A percentile compares a stretch with the other conserved stretches of the same genome.
These are phyloP conservation scores for Sordariomycetes sp. DNA, from an alignment of 2,329 filamentous ascomycete genomes.

Conservation along the genomic window DNA sequence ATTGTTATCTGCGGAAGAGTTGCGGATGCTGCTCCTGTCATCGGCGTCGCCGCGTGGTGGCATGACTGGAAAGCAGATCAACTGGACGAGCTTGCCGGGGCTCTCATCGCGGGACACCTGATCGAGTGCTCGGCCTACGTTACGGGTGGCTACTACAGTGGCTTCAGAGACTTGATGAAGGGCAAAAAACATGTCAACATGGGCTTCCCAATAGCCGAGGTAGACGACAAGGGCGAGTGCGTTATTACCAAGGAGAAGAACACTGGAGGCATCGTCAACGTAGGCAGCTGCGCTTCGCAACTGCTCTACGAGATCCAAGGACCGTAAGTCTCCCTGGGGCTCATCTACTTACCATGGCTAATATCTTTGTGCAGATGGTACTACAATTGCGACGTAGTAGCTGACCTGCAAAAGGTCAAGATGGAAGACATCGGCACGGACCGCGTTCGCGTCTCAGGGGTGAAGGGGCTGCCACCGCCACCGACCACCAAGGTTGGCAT, in stretches of 20 bases:
- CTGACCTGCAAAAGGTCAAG: constrained; percentile 22
- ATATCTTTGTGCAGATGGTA: constrained; percentile 14
- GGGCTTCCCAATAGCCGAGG: constrained; percentile 27
- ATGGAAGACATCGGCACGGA: constrained; percentile 33
- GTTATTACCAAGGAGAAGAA: constrained; percentile 23
- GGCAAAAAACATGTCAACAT: constrained; percentile 16
- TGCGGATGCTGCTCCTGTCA: constrained; percentile 40
- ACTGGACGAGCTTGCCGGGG: constrained; percentile 40
- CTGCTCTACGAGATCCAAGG: constrained; percentile 37
- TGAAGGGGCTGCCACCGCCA: constrained; percentile 18
- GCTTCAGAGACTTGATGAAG: constrained; percentile 23
- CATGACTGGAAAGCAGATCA: constrained; percentile 43
- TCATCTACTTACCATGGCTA: not conserved
- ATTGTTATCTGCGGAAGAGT: constrained; percentile 40
- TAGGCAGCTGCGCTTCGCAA: constrained; percentile 24
- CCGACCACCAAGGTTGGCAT: constrained; percentile 26
- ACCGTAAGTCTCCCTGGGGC: constrained; percentile 9
- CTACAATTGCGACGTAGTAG: constrained; percentile 33
- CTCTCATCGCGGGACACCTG: constrained; percentile 41
- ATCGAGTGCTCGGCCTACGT: constrained; percentile 47
- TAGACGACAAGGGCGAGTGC: constrained; percentile 19
- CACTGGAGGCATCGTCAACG: constrained; percentile 24
- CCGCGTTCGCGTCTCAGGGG: constrained; percentile 20
- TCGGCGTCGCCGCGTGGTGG: constrained; percentile 48
- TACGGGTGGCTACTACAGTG: constrained; percentile 45